Evolutionary conservation across 495 filamentous ascomycete genomes (phyloP).

Genomic region (Penicillium maclennaniae): DNA sequence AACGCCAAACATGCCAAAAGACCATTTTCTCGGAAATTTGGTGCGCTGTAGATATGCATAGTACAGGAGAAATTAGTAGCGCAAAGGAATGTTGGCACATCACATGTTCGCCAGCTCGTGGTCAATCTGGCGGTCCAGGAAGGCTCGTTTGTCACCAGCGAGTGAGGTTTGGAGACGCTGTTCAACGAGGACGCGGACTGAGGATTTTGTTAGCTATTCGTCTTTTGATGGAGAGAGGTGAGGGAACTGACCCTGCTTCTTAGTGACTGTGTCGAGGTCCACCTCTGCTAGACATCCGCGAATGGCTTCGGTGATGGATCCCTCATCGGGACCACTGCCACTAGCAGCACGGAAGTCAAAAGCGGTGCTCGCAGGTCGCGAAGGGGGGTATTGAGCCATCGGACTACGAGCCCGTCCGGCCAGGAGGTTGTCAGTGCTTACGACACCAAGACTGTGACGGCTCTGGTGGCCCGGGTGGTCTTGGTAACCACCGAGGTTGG

Average conservation of each 20-base stretch:
- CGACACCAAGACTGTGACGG: slow-evolving; percentile 45
- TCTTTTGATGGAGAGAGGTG: background rate
- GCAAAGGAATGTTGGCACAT: slow-evolving; percentile 11
- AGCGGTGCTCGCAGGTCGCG: slow-evolving; percentile 60
- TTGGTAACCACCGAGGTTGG: slow-evolving; percentile 56
- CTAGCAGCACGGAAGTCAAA: slow-evolving; percentile 65
- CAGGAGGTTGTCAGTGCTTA: slow-evolving; percentile 61
- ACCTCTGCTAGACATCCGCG: slow-evolving; percentile 80
- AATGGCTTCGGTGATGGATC: slow-evolving; percentile 74
- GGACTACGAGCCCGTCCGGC: slow-evolving; percentile 53
- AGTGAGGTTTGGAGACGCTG: slow-evolving; percentile 86
- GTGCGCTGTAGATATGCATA: slow-evolving; percentile 22
- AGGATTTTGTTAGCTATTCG: slow-evolving; percentile 17
- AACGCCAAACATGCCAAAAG: slow-evolving; percentile 34
- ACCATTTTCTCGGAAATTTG: slow-evolving; percentile 2
- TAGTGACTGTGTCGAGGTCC: slow-evolving; percentile 91
- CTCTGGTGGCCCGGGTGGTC: slow-evolving; percentile 44
- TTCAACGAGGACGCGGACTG: slow-evolving; percentile 82
- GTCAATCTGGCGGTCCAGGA: slow-evolving; percentile 90
- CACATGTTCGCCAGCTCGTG: slow-evolving; percentile 91
- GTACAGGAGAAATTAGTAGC: slow-evolving; percentile 10
- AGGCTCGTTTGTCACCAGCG: slow-evolving; percentile 72
- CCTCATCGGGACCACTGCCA: slow-evolving; percentile 63
- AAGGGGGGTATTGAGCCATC: slow-evolving; percentile 36
- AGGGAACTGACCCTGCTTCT: slow-evolving; percentile 73